Evolutionary conservation across 371 early-diverging fungal genomes (phyloP).

Genomic region (Dinochytrium kinnereticum): DNA sequence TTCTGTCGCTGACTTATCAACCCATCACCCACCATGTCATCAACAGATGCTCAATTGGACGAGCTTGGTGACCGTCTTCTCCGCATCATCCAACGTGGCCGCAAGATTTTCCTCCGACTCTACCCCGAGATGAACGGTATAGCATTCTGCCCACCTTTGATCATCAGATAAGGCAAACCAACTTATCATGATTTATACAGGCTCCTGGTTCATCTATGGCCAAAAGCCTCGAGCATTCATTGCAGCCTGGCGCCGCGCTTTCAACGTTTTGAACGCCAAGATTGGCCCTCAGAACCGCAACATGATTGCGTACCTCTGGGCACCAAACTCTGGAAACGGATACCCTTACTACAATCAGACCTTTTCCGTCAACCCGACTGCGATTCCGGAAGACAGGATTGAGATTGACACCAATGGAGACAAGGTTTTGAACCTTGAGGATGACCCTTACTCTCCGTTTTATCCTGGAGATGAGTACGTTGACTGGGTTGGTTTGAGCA

Average conservation of each 20-base stretch:
- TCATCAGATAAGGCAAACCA: not conserved
- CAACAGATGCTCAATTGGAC: conserved; percentile 8
- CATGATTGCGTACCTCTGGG: conserved; percentile 46
- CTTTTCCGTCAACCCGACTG: too few relatives aligned
- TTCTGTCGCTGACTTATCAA: too few relatives aligned
- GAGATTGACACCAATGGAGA: too few relatives aligned
- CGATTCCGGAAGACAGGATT: too few relatives aligned
- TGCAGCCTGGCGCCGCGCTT: conserved; percentile 26
- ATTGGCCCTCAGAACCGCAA: conserved; percentile 21
- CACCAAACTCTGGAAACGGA: conserved; percentile 46
- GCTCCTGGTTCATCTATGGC: conserved; percentile 37
- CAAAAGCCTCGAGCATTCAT: conserved; percentile 38
- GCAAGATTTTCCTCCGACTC: conserved; percentile 38
- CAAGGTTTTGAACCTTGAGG: too few relatives aligned
- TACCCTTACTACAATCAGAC: too few relatives aligned
- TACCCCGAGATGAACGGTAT: conserved; percentile 34
- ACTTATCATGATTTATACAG: not conserved
- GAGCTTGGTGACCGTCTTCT: conserved; percentile 25
- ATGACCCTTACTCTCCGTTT: too few relatives aligned
- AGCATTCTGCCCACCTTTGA: not conserved
- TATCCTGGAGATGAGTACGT: too few relatives aligned
- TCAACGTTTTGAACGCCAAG: conserved; percentile 18
- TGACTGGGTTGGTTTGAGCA: too few relatives aligned
- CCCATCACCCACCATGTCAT: too few relatives aligned
- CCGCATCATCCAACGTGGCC: conserved; percentile 20